Base-by-base conservation (phyloP, 352 stramenopile species). In the Globisporangium acanthophoron region DNA sequence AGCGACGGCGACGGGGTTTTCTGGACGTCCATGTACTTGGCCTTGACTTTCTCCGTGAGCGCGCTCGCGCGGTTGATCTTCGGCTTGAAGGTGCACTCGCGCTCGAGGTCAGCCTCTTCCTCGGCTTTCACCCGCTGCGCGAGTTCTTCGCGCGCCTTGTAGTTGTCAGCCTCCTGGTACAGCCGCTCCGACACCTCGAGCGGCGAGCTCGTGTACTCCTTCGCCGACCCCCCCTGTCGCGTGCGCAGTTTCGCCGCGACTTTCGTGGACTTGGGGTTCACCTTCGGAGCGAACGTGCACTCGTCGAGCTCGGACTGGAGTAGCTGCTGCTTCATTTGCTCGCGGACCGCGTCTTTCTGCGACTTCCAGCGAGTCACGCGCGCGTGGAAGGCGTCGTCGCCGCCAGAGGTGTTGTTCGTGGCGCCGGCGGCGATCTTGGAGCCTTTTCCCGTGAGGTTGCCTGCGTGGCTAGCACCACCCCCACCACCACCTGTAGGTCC, bases 251-350 rank as follows among this genome's bases (percentile, higher is more conserved):
- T 88, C 13, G 78, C 78, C 3, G 76, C 71, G 29, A 88, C 76
- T 70, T 84, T 85, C 1, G 77, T 85, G 3, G 80, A 90, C 54
- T 88, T 90, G 1, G 82, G 67, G 39, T 90, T 92, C 31, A 92
- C 78, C 39, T 81, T 80, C 0, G 82, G 82, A 3, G 77, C 56
- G 62, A 92, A 92, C 27, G 80, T 92, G 66, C 82, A 92, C 61
- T 92, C 82, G 51, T 84, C 64, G 0, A 92, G 68, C 62, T 92
- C 82, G 12, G 64, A 74, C 52, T 90, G 79, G 45, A 90, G 64
- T 48, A 88, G 53, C 41, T 92, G 80, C 64, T 92, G 80, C 62
- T 90, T 90, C 67, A 92, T 81, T 18, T 89, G 77, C 56, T 92
- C 79, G 54, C 80, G 81, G 46, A 84, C 62, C 1, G 75, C 79